Base-by-base conservation (phyloP, 2,329 filamentous ascomycete genomes). In the Didymella arachidicola region DNA sequence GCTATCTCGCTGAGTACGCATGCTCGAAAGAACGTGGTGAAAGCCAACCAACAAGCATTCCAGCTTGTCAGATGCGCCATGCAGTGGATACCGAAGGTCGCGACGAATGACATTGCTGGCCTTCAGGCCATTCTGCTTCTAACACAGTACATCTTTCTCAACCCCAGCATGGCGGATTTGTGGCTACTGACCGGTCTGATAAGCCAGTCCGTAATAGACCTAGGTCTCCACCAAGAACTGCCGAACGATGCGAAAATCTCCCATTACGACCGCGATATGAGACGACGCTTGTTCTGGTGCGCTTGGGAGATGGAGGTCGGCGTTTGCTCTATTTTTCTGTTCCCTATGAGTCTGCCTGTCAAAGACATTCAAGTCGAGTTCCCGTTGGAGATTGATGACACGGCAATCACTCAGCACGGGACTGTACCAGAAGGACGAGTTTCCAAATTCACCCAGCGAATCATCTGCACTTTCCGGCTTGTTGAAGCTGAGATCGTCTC, bases 291-390 rank as follows among this genome's bases (percentile, higher is more conserved):
- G 38, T 77, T 77, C 26, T 77, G 74, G 74, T 73, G 70, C 43
- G 73, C 73, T 14, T 77, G 73, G 73, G 74, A 77, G 43, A 76
- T 76, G 74, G 74, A 77, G 49, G 71, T 74, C 16, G 72, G 72
- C 7, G 74, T 76, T 1, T 75, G 72, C 43, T 72, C 67, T 26
- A 72, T 73, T 41, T 76, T 76, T 25, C 42, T 72, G 11, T 70
- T 71, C 5, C 72, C 72, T 2, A 69, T 70, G 10, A 72, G 66
- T 39, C 55, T 77, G n/a, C 72, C 72, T 8, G 71, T 71, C 34
- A 65, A 67, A 29, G 59, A 56, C 12, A 72, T 72, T 38, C 68
- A 73, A 10, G 72, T 76, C 18, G 62, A 62, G 6, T 77, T 73
- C 36, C 73, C 74, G 1, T 48, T 71, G 16, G 72, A 75, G 44